Base-by-base conservation (phyloP, 495 filamentous ascomycete genomes). In the Bathelium albidoporum region DNA sequence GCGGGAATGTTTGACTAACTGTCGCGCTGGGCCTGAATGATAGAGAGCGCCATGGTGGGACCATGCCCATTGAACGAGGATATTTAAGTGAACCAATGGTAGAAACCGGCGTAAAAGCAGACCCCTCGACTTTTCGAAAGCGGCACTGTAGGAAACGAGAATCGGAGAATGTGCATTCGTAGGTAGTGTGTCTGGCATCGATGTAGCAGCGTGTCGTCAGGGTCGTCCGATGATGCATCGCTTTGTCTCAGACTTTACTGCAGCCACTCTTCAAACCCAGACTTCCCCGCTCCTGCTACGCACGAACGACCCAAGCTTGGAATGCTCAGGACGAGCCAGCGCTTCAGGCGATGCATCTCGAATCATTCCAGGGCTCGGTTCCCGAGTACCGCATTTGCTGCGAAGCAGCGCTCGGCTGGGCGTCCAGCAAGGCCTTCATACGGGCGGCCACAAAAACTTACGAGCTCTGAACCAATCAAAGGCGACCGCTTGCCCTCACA, bases 11-110 rank as follows among this genome's bases (percentile, higher is more conserved):
- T 1, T 31, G 3, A 52, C 70, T 58, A 36, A 74, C 75, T 61
- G 10, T 73, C 71, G 52, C 74, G 72, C 70, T 76, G 75, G 1
- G 72, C 62, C 31, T 76, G 72, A 39, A 78, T 72, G 12, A 76
- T 73, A 18, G 74, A 76, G 43, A 70, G 67, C 32, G 68, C 69
- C 74, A 76, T 77, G 62, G 32, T 60, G 66, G 69, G 49, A 20
- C 49, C n/a, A 55, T 10, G 49, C 49, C 49, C 49, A 55, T 55
- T 55, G 49, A 20, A 29, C 24, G 49, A 55, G 49, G 29, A 34
- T 7, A 9, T 32, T 36, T 29, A 29, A 26, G 4, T 29, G 24
- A 29, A 24, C n/a, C 44, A 20, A 20, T 16, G 44, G 22, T 4
- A 9, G n/a, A 3, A 3, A n/a, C n/a, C n/a, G n/a, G n/a, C n/a